Conservation (phyloP, 139 green algal genomes). For the Volvox reticuliferus region DNA sequence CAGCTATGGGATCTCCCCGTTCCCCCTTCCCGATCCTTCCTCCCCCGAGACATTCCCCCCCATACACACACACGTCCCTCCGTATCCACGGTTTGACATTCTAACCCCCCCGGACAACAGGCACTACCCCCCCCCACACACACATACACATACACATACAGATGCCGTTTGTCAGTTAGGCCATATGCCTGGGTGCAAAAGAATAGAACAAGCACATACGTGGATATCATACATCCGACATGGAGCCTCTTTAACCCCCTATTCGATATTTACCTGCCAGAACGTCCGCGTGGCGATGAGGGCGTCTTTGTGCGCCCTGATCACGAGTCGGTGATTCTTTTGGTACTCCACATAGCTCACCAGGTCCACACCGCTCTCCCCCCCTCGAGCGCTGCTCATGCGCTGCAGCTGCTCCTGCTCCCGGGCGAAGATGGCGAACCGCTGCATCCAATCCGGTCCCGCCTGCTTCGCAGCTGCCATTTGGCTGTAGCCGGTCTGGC, state of each 20-base stretch:
- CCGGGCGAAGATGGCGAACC: constrained; percentile 63
- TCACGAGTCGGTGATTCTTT: constrained; percentile 58
- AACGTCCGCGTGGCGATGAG: constrained; percentile 62
- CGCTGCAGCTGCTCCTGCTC: constrained; percentile 50
- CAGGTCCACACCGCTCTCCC: constrained; percentile 56
- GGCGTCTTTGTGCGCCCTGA: constrained; percentile 54
- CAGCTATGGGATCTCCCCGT: no score
- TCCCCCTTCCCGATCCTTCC: no score
- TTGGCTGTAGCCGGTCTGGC: constrained; percentile 46
- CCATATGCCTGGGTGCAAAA: no score
- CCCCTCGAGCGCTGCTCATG: constrained; percentile 34
- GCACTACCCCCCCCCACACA: neutral
- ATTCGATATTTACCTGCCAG: no score
- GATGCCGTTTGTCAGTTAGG: no score
- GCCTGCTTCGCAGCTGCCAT: constrained; percentile 50
- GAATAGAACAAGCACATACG: no score
- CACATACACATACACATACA: neutral
- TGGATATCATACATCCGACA: no score
- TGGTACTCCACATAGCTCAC: constrained; percentile 70
- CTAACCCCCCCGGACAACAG: neutral
- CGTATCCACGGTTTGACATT: no score
- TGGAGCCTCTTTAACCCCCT: no score
- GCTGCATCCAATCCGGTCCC: constrained; percentile 42
- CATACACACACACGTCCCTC: neutral
- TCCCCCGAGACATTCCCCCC: no score